phyloP scores from a whole-genome alignment of 352 stramenopile species.

The Pythium myriotylum region DNA sequence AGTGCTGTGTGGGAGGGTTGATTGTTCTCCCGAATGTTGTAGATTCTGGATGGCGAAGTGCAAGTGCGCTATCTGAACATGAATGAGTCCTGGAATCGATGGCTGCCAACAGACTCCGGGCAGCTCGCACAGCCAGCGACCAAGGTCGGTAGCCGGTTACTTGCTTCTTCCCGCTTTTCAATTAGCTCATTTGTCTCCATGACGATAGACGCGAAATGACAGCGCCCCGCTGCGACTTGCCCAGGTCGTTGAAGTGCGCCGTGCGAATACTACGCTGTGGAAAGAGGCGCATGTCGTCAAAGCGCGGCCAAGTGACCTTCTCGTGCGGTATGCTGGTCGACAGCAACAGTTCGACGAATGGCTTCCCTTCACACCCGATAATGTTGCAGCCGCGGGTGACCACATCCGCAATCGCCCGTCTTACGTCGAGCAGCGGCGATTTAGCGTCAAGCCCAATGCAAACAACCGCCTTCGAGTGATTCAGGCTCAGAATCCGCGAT shows the following conservation, averaged over 20 bases:
- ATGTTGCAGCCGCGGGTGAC: conserved; percentile 57
- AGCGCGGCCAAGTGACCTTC: conserved; percentile 39
- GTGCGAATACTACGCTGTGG: conserved; percentile 45
- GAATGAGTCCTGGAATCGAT: conserved; percentile 75
- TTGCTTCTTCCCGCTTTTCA: no score
- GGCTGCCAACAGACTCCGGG: conserved; percentile 65
- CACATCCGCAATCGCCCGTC: conserved; percentile 40
- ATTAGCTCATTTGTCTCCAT: no score
- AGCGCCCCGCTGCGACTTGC: conserved; percentile 60
- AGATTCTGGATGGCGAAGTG: conserved; percentile 65
- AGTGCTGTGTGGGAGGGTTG: not conserved
- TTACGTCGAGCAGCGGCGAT: conserved; percentile 39
- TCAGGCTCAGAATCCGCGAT: conserved; percentile 71
- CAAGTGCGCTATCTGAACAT: conserved; percentile 82
- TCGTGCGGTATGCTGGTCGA: conserved; percentile 70
- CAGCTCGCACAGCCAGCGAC: conserved; percentile 57
- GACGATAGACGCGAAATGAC: conserved; percentile 51
- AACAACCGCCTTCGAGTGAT: conserved; percentile 57
- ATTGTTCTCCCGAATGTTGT: not conserved
- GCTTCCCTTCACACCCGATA: conserved; percentile 64
- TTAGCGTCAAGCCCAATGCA: conserved; percentile 38
- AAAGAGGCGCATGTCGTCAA: conserved; percentile 68
- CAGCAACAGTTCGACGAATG: conserved; percentile 75
- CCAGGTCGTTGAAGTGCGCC: conserved; percentile 73
- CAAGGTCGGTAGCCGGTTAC: no score